These are phyloP conservation scores for Ustanciosporium gigantosporum DNA, from an alignment of 1,284 basidiomycete genomes.

Conservation along the genomic window DNA sequence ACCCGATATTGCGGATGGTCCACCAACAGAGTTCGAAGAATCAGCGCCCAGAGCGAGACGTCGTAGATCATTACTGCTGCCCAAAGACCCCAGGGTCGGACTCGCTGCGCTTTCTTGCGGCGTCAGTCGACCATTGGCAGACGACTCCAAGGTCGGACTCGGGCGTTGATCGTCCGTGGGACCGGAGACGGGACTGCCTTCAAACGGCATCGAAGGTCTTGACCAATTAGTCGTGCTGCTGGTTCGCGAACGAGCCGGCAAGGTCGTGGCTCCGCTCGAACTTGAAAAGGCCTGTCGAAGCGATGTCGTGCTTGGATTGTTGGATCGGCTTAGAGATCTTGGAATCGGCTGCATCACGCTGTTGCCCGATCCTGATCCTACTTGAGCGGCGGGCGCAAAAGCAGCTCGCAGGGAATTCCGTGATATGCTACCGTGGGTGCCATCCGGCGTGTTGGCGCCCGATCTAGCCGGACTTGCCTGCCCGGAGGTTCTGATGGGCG, in stretches of 20 bases:
- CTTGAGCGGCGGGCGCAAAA: conserved; percentile 19
- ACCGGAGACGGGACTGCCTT: no score
- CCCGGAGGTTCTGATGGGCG: conserved; percentile 4
- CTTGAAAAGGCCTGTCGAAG: conserved; percentile 3
- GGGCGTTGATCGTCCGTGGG: no score
- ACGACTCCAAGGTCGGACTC: no score
- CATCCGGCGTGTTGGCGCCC: conserved; percentile 24
- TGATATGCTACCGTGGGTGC: conserved; percentile 10
- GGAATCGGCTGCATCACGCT: conserved; percentile 35
- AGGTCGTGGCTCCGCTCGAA: not conserved
- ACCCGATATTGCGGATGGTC: no score
- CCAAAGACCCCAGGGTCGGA: no score
- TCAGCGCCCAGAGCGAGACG: no score
- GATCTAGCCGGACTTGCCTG: conserved; percentile 17
- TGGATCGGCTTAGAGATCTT: conserved; percentile 12
- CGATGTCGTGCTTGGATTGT: conserved; percentile 30
- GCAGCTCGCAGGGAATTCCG: conserved; percentile 15
- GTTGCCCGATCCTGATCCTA: conserved; percentile 9
- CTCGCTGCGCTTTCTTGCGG: no score
- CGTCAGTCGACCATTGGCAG: no score
- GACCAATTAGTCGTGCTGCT: no score
- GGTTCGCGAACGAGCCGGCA: not conserved
- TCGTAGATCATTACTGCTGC: no score
- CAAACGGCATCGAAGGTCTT: not conserved
- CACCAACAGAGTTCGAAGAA: no score